Evolutionary conservation across 805 yeast genomes (phyloP).

Genomic region (Candida boleticola): DNA sequence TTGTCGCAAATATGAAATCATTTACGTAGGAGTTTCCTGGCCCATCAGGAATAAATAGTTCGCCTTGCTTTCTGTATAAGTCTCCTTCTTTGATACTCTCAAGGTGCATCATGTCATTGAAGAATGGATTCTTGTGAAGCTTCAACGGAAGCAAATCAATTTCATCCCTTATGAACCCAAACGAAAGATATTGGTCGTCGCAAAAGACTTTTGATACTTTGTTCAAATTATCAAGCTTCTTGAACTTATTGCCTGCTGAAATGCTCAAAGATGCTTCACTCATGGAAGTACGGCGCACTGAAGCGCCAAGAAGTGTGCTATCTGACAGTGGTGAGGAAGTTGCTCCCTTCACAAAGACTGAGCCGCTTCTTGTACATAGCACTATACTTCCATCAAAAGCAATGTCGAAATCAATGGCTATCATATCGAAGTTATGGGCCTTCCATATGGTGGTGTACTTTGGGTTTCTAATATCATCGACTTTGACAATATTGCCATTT

Average conservation of each 20-base stretch:
- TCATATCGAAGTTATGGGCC: slow-evolving; percentile 55
- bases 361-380: slow-evolving; percentile 67
- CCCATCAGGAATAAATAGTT: slow-evolving; percentile 33
- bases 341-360: slow-evolving; percentile 47
- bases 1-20: slow-evolving; percentile 25
- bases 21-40: slow-evolving; percentile 24
- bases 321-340: slow-evolving; percentile 14
- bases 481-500: slow-evolving; percentile 56
- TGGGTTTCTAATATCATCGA: slow-evolving; percentile 33
- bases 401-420: slow-evolving; percentile 65
- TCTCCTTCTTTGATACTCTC: slow-evolving; percentile 45
- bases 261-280: slow-evolving; percentile 31
- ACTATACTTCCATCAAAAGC: slow-evolving; percentile 68
- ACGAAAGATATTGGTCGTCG: slow-evolving; percentile 62
- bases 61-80: slow-evolving; percentile 38
- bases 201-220: slow-evolving; percentile 62
- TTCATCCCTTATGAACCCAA: slow-evolving; percentile 67
- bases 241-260: slow-evolving; percentile 47
- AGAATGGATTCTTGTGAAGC: slow-evolving; percentile 44
- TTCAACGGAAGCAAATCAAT: slow-evolving; percentile 56
- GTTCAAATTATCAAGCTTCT: slow-evolving; percentile 51
- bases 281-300: slow-evolving; percentile 27
- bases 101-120: slow-evolving; percentile 51
- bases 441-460: slow-evolving; percentile 58
- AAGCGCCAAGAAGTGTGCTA: neutral